A percentile compares a stretch with the other conserved stretches of the same genome.
phyloP scores from a whole-genome alignment of 306 rosid genomes.

The Psophocarpus tetragonolobus region DNA sequence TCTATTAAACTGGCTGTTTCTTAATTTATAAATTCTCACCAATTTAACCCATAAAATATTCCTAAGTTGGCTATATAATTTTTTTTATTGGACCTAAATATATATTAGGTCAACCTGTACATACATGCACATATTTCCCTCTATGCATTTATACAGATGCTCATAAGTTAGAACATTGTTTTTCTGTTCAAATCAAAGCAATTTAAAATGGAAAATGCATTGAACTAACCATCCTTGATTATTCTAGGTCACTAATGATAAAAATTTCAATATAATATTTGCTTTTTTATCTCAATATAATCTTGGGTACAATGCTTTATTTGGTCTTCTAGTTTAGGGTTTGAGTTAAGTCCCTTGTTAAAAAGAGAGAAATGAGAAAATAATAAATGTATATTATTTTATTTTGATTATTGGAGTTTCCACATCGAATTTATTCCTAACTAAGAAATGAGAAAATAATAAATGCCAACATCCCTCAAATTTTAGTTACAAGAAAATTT shows the following conservation, averaged over 20 bases:
- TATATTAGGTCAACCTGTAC: background rate
- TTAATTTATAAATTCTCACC: background rate
- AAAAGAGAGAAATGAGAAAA: no score
- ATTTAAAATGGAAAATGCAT: background rate
- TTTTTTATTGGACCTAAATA: background rate
- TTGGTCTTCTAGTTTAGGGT: no score
- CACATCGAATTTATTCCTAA: no score
- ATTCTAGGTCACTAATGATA: background rate
- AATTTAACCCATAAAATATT: background rate
- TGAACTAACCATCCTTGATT: background rate
- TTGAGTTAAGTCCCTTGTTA: no score
- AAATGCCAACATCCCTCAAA: no score
- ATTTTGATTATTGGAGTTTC: no score
- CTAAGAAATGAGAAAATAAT: no score
- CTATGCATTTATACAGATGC: background rate
- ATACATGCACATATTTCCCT: background rate
- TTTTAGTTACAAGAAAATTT: no score
- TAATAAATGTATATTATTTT: no score
- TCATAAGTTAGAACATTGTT: background rate
- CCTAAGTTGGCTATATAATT: background rate
- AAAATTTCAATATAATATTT: background rate
- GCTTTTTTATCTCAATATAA: background rate
- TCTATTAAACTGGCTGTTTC: background rate
- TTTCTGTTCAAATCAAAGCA: slow-evolving; percentile 4
- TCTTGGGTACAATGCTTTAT: background rate